A percentile compares a stretch with the other conserved stretches of the same genome.
Evolutionary conservation across 2,329 filamentous ascomycete species (phyloP).

Genomic region (Purpureocillium lavendulum): DNA sequence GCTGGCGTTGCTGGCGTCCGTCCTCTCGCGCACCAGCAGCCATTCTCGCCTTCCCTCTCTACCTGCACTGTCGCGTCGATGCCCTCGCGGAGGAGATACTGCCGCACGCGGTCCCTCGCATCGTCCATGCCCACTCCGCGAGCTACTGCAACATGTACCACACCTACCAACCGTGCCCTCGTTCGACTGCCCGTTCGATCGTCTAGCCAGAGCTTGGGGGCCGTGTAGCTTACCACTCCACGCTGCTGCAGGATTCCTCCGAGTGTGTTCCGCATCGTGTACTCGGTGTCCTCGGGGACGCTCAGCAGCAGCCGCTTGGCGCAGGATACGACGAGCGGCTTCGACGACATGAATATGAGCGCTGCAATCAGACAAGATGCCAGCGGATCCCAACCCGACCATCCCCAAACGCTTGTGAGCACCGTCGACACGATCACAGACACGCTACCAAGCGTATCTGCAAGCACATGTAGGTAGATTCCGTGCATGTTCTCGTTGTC

Average conservation of each 20-base stretch:
- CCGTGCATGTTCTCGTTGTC: slow-evolving; percentile 97
- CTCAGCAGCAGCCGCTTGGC: slow-evolving; percentile 78
- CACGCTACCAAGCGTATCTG: slow-evolving; percentile 87
- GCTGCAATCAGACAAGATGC: slow-evolving; percentile 91
- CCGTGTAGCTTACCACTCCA: slow-evolving; percentile 78
- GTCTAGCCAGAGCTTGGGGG: slow-evolving; percentile 88
- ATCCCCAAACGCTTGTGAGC: slow-evolving; percentile 78
- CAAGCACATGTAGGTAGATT: slow-evolving; percentile 91
- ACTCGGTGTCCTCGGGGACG: slow-evolving; percentile 78
- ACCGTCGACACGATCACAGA: slow-evolving; percentile 90
- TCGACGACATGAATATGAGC: slow-evolving; percentile 85
- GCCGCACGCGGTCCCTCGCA: slow-evolving; percentile 66
- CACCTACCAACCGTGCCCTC: slow-evolving; percentile 58
- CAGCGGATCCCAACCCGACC: slow-evolving; percentile 90
- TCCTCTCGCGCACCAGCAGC: slow-evolving; percentile 47
- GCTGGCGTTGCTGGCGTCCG: slow-evolving; percentile 19
- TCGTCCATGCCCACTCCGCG: slow-evolving; percentile 70
- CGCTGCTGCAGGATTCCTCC: slow-evolving; percentile 74
- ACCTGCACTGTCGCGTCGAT: slow-evolving; percentile 85
- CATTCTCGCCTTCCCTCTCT: slow-evolving; percentile 69
- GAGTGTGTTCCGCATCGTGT: slow-evolving; percentile 76
- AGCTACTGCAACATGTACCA: slow-evolving; percentile 77
- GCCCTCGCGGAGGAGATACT: slow-evolving; percentile 60
- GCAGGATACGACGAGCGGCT: slow-evolving; percentile 78
- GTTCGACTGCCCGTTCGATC: slow-evolving; percentile 44